Base-by-base conservation (phyloP, 106 monocot genomes). In the Dendrobium nobile region DNA sequence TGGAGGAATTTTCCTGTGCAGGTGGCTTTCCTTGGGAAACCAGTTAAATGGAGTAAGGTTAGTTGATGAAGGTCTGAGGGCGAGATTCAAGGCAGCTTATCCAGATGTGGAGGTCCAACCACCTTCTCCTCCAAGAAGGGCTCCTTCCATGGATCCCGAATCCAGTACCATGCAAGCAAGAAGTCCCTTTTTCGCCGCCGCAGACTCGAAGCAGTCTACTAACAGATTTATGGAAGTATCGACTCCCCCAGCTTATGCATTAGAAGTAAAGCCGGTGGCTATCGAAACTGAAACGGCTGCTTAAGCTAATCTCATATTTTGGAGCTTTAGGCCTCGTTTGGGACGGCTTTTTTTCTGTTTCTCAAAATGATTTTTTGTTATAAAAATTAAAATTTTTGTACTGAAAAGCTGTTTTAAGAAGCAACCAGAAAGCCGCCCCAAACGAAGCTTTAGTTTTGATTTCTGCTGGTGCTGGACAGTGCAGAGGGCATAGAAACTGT, bases 1-100 rank as follows among this genome's bases (percentile, higher is more conserved):
- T 51, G 13, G 51, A 2, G 37, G 68, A 33, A 27, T 70, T 15
- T 7, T 72, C 13, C 64, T 33, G 2, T 37, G n/a, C 85, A 99
- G 99, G 86, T 99, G 99, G 99, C 78, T 99, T 27, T 99, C 99
- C 0, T 88, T 99, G 20, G 99, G 99, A 15, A 99, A 99, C 82
- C 99, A 99, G 75, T 80, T 99, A 83, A 84, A 83, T 67, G 99
- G 99, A 67, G 99, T 84, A 33, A 87, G 95, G 70, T 67, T 99
- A 82, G 99, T 99, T 5, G 99, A 99, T 75, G 95, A 99, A 82
- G 99, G 99, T 16, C 80, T 99, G 45, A 85, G 99, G 75, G 99
- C 92, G 56, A 90, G 99, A 77, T 99, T 95, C 73, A 95, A 93
- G 80, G 99, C 99, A 82, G 95, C 93, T 31, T 99, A 99, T 85